A percentile compares a stretch with the other conserved stretches of the same genome.
phyloP scores from a whole-genome alignment of 257 asterid genomes.

The Lycium barbarum region DNA sequence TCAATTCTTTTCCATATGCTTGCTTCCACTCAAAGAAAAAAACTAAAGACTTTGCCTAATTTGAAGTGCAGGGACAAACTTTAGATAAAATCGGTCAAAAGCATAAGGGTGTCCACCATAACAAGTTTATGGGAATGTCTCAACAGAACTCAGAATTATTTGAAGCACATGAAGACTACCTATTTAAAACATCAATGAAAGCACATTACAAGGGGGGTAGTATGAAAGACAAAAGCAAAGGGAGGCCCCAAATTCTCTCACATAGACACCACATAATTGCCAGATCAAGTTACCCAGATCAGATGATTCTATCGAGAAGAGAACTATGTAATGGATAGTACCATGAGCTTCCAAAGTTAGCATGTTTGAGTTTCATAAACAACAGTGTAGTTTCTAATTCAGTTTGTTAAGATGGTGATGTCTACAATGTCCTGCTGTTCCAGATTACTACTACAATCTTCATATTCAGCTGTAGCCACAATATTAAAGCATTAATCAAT shows the following conservation, averaged over 20 bases:
- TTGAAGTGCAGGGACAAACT: neutral
- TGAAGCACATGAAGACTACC: neutral
- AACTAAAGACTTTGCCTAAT: neutral
- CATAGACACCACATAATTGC: neutral
- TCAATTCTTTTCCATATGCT: neutral
- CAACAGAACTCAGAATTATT: neutral
- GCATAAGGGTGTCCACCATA: neutral
- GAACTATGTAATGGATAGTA: neutral
- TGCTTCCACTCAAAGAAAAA: neutral
- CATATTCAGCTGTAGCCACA: neutral
- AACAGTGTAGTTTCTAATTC: neutral
- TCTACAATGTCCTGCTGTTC: neutral
- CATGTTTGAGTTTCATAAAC: neutral
- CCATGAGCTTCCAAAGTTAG: conserved; percentile 19
- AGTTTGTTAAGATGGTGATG: neutral
- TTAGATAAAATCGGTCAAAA: neutral
- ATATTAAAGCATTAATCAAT: neutral
- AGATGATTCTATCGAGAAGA: neutral
- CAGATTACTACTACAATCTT: neutral
- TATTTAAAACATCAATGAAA: neutral
- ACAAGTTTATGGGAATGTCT: conserved; percentile 7
- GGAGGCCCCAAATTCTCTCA: neutral
- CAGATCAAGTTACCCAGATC: conserved; percentile 5
- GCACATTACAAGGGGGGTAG: neutral
- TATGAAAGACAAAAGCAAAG: neutral